phyloP scores from a whole-genome alignment of 1,284 basidiomycete species.

The Malassezia pachydermatis region DNA sequence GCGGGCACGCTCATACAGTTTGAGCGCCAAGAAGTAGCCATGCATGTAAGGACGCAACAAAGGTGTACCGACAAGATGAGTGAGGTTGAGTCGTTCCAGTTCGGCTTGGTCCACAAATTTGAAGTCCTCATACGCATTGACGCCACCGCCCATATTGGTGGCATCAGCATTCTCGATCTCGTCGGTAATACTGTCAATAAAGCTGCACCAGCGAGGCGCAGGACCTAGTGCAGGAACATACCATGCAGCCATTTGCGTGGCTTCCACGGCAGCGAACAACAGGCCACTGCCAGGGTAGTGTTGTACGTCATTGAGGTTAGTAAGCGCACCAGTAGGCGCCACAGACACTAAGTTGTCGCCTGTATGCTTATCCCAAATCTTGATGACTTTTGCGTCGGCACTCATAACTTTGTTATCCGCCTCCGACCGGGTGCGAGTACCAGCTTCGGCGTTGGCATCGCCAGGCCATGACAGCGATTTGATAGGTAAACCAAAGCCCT shows the following conservation, averaged over 20 bases:
- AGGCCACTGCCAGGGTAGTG: slow-evolving; percentile 44
- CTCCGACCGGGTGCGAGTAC: slow-evolving; percentile 60
- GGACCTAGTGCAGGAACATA: slow-evolving; percentile 93
- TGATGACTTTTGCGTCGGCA: slow-evolving; percentile 46
- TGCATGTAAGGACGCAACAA: slow-evolving; percentile 99
- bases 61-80: slow-evolving; percentile 84
- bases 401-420: slow-evolving; percentile 38
- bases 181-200: slow-evolving; percentile 85
- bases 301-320: slow-evolving; percentile 54
- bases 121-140: slow-evolving; percentile 76
- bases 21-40: slow-evolving; percentile 91
- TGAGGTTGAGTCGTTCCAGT: slow-evolving; percentile 62
- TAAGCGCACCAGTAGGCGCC: slow-evolving; percentile 75
- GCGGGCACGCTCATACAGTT: slow-evolving; percentile 87
- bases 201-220: slow-evolving; percentile 90
- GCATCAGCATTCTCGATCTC: slow-evolving; percentile 75
- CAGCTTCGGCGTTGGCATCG: slow-evolving; percentile 52
- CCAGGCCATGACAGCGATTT: slow-evolving; percentile 82
- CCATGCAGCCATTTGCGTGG: slow-evolving; percentile 45
- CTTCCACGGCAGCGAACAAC: slow-evolving; percentile 42
- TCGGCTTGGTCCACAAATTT: slow-evolving; percentile 89
- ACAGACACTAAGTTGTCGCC: slow-evolving; percentile 80
- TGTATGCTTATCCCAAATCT: slow-evolving; percentile 58
- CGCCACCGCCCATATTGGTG: slow-evolving; percentile 33
- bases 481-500: slow-evolving; percentile 88